Base-by-base conservation (phyloP, 2,329 filamentous ascomycete genomes). In the Pyrenophora teres region DNA sequence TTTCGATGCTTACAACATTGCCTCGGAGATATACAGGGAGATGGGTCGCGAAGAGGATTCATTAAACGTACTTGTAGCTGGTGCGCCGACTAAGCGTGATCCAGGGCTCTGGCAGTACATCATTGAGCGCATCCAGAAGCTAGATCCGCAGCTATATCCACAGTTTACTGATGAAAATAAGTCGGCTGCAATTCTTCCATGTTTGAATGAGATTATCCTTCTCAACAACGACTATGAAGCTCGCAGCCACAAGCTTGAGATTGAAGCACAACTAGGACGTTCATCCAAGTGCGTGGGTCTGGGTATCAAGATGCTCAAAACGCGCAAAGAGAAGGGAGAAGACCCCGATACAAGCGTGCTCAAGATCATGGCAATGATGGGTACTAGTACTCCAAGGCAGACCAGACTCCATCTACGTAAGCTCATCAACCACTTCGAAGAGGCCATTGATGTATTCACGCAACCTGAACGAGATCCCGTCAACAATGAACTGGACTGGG, bases 401-500 rank as follows among this genome's bases (percentile, higher is more conserved):
- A 72, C 79, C 10, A 73, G 76, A 37, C 74, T 82, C 10, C 69
- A 72, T 48, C 74, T 81, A 13, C 64, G 73, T 13, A 79, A 74
- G 52, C 80, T 82, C 10, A 73, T 79, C 15, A 62, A 76, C 6
- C 72, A 75, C 47, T 87, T 85, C 64, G 77, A 83, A 15, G 70
- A 74, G 16, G 80, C 81, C 16, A 79, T 87, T 37, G 57, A 61
- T 15, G 66, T 75, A 3, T 74, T 81, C 57, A 81, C 80, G 54
- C 67, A 74, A 43, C 71, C 71, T 7, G 52, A 61, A 8, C 66
- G 76, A n/a, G 69, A 76, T 15, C 71, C 77, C 2, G 73, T 77
- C 30, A 74, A 78, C 15, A 74, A 72, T 9, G 73, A 78, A 23
- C 78, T 84, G 40, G 77, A 80, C 41, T 99, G 93, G 93, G 86